These are phyloP conservation scores for Udeniomyces megalosporus DNA, from an alignment of 768 basidiomycete species.

Conservation along the genomic window DNA sequence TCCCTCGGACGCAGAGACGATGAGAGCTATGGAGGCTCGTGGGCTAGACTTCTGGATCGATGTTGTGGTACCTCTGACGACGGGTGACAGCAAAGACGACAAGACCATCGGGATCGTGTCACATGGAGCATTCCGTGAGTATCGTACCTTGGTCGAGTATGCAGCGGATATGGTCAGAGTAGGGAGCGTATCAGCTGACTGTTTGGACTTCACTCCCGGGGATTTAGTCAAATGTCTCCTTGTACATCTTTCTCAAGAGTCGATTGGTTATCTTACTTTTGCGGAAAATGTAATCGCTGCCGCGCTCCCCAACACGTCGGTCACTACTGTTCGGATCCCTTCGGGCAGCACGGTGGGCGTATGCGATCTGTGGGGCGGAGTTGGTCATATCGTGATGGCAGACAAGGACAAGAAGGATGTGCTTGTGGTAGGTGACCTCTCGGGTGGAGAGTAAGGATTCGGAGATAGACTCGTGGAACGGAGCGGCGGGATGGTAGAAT, in stretches of 20 bases:
- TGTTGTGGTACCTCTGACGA: neutral
- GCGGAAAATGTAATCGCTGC: neutral
- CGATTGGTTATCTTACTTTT: neutral
- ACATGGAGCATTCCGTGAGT: constrained; percentile 4
- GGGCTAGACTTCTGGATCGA: neutral
- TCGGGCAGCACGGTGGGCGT: neutral
- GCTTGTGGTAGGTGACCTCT: neutral
- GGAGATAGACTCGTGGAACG: no score
- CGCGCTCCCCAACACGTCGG: neutral
- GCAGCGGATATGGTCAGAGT: no score
- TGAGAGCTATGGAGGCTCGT: neutral
- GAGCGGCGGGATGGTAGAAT: no score
- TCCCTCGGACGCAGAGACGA: neutral
- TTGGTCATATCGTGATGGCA: neutral
- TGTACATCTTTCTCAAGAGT: neutral
- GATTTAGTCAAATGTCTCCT: neutral
- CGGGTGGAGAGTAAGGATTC: constrained; percentile 3
- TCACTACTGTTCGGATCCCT: neutral
- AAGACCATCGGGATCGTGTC: neutral
- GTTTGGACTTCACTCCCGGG: neutral
- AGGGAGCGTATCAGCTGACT: neutral
- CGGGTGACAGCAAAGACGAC: neutral
- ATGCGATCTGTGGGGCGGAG: neutral
- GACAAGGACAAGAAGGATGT: neutral
- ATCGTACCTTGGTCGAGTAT: no score